Evolutionary conservation across 177 flowering plant species (phyloP), one percentile per base, ranked within the genome.

Genomic region (Vitis hybrid): DNA sequence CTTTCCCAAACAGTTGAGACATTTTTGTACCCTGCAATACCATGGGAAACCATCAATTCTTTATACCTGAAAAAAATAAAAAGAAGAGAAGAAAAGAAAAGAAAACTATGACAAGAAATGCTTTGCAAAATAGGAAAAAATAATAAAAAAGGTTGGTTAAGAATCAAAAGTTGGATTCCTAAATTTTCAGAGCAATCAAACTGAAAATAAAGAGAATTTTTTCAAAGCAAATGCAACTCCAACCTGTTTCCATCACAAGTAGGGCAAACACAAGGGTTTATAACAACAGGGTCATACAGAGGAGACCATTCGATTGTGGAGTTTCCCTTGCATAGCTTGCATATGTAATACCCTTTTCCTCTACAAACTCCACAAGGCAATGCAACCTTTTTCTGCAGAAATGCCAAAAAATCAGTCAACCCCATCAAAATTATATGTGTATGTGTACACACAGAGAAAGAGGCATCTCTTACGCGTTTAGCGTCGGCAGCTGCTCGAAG

Each of bases 181-280:
- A 35, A 35, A 35, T 35, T 35, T 6, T 35, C 6, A 35, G 46
- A 35, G 46, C 46, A 35, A 35, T 35, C 46, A 35, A 35, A 35
- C 46, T 35, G 46, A 35, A 24, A 35, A 35, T 0, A 19, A 35
- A 35, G 6, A 35, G 46, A 35, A 0, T 0, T 6, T 35, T 35
- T 35, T 35, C 46, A 6, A 35, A 35, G 27, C 7, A 35, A 35
- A 35, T 35, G 46, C 7, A 35, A 35, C 27, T 35, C 81, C 52
- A 54, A 87, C 94, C 85, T 82, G 81, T 88, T 78, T 52, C 92
- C 97, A 62, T 91, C 90, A 67, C 97, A 91, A 46, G 97, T 91
- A 57, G 94, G 94, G 81, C 97, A 89, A 65, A 89, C 68, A 66
- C 94, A 89, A 52, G 92, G 92, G 69, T 88, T 88, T 64, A 91